Evolutionary conservation across 225 moss, liverwort and hornwort genomes (phyloP).

Genomic region (Lunularia cruciata): DNA sequence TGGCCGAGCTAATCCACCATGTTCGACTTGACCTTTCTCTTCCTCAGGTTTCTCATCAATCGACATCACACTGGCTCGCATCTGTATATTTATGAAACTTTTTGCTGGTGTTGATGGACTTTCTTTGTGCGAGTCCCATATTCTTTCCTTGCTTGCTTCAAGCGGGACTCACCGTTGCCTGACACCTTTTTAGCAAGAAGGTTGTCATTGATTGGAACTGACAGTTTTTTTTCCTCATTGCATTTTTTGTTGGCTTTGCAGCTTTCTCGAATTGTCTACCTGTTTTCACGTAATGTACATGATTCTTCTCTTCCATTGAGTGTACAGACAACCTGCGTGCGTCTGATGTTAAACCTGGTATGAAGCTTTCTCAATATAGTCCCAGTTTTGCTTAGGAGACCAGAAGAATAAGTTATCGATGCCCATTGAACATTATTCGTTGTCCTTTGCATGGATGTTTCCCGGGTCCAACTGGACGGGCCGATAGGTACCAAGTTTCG

Average conservation of each 20-base stretch:
- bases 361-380: neutral
- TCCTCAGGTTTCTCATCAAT: slow-evolving; percentile 63
- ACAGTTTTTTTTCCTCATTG: neutral
- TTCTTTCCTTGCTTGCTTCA: too few species aligned
- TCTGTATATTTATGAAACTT: too few species aligned
- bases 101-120: neutral
- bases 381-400: neutral
- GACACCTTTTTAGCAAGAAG: neutral
- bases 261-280: slow-evolving; percentile 97
- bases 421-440: too few species aligned
- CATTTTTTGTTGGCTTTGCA: slow-evolving; percentile 40
- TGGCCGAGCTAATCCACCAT: slow-evolving; percentile 98
- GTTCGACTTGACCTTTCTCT: slow-evolving; percentile 98
- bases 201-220: neutral
- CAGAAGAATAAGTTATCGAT: too few species aligned
- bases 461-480: too few species aligned
- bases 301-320: slow-evolving; percentile 98
- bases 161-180: neutral
- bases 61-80: neutral
- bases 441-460: too few species aligned
- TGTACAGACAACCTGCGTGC: slow-evolving; percentile 99
- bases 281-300: slow-evolving; percentile 96
- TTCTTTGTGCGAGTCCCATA: neutral
- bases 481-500: too few species aligned
- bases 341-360: slow-evolving; percentile 99